A percentile compares a stretch with the other conserved stretches of the same genome.
These are phyloP conservation scores for Amesomyces nigricolor DNA, from an alignment of 2,329 filamentous ascomycete genomes.

Conservation along the genomic window DNA sequence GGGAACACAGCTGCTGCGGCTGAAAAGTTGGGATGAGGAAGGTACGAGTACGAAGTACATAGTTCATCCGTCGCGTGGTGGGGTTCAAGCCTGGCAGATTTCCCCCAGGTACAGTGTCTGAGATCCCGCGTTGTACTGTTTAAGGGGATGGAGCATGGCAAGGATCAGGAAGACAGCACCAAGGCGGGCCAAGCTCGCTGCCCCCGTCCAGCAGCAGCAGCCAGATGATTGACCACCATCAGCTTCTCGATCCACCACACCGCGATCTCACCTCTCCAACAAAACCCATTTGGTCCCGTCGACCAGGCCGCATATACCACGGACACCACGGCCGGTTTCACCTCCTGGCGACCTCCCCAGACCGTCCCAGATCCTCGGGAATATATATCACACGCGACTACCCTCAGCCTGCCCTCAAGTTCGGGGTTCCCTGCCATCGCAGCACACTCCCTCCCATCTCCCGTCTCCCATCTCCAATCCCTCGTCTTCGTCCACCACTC, in stretches of 20 bases:
- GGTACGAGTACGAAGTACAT: background rate
- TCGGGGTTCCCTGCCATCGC: background rate
- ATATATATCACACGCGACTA: conserved; percentile 7
- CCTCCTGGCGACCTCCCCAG: background rate
- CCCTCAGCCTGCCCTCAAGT: conserved; percentile 2
- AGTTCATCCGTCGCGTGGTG: background rate
- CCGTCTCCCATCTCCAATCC: background rate
- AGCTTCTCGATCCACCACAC: conserved; percentile 8
- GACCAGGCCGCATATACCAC: conserved; percentile 8
- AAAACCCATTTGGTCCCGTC: background rate
- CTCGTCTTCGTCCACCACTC: background rate
- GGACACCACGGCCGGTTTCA: conserved; percentile 6
- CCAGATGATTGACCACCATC: conserved; percentile 1
- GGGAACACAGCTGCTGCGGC: too few relatives aligned
- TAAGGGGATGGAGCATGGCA: background rate
- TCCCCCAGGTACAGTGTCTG: conserved; percentile 3
- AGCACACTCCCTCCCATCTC: background rate
- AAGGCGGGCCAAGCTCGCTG: conserved; percentile 8
- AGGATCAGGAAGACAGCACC: conserved; percentile 8
- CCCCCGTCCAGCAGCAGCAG: background rate
- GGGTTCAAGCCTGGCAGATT: background rate
- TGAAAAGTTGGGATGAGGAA: too few relatives aligned
- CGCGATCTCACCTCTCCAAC: background rate
- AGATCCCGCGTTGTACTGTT: background rate
- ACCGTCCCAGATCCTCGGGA: background rate